Evolutionary conservation across 768 basidiomycete genomes (phyloP).

Genomic region (Leccinum disarticulatum): DNA sequence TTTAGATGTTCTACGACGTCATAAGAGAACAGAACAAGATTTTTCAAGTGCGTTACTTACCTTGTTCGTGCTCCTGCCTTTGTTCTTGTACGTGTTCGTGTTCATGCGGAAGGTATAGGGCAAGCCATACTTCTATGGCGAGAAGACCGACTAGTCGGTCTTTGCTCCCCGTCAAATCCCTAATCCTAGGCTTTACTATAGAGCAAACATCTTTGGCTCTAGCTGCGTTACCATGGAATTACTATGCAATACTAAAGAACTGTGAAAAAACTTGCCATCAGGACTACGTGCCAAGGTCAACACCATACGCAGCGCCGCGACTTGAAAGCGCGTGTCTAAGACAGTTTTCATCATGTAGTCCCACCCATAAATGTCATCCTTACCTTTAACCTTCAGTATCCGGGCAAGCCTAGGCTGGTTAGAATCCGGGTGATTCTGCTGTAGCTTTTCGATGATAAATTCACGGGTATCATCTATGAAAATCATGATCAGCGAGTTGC

Average conservation of each 20-base stretch:
- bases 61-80: background rate
- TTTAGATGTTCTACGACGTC: slow-evolving; percentile 11
- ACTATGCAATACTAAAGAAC: background rate
- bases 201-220: slow-evolving; percentile 1
- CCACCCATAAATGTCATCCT: background rate
- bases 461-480: slow-evolving; percentile 12
- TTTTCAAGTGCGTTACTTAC: background rate
- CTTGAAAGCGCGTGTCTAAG: slow-evolving; percentile 14
- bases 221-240: background rate
- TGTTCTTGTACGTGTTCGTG: background rate
- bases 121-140: slow-evolving; percentile 22
- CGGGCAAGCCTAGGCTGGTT: slow-evolving; percentile 9
- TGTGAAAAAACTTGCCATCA: slow-evolving; percentile 6
- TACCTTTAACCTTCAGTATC: slow-evolving; percentile 19
- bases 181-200: slow-evolving; percentile 14
- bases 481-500: background rate
- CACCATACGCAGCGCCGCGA: slow-evolving; percentile 20
- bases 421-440: background rate
- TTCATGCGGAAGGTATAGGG: slow-evolving; percentile 6
- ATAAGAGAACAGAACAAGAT: background rate
- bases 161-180: slow-evolving; percentile 12
- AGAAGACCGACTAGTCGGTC: slow-evolving; percentile 16
- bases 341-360: background rate
- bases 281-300: slow-evolving; percentile 14
- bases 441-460: background rate